These are phyloP conservation scores for Melampsora abietis-canadensis DNA, from an alignment of 1,284 basidiomycete species.

Conservation along the genomic window DNA sequence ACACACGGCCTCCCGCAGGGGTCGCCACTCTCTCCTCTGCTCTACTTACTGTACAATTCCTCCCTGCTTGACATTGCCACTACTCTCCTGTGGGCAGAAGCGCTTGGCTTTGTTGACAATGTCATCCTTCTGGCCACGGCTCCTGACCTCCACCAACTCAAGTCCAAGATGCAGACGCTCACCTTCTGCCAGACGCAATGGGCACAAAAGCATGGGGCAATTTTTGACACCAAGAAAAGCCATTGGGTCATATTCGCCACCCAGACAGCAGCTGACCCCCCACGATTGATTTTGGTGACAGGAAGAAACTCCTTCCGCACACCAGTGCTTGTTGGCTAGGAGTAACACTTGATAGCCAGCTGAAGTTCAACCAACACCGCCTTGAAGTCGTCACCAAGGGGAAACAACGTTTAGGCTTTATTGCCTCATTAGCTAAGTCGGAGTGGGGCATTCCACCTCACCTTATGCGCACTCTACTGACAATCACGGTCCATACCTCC, in stretches of 20 bases:
- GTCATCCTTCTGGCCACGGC: background rate
- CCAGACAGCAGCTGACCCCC: no score
- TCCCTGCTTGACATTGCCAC: background rate
- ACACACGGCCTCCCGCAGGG: background rate
- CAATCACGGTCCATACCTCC: background rate
- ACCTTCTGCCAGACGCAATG: background rate
- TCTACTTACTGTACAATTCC: background rate
- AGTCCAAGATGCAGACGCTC: background rate
- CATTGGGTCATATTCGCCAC: background rate
- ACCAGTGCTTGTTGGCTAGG: slow-evolving; percentile 7
- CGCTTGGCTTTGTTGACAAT: background rate
- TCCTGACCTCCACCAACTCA: background rate
- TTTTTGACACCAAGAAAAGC: background rate
- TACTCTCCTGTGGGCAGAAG: background rate
- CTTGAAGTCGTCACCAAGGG: background rate
- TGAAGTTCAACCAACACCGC: slow-evolving; percentile 13
- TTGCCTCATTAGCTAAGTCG: background rate
- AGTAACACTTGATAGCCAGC: slow-evolving; percentile 1
- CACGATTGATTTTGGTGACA: background rate
- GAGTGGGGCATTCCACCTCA: background rate
- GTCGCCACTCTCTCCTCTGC: background rate
- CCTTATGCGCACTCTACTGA: background rate
- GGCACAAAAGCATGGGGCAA: background rate
- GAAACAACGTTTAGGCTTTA: background rate
- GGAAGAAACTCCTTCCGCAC: background rate